Evolutionary conservation across 192 early-diverging fungal genomes (phyloP), one percentile per base, ranked within the genome.

Genomic region (Dissophora globulifera): DNA sequence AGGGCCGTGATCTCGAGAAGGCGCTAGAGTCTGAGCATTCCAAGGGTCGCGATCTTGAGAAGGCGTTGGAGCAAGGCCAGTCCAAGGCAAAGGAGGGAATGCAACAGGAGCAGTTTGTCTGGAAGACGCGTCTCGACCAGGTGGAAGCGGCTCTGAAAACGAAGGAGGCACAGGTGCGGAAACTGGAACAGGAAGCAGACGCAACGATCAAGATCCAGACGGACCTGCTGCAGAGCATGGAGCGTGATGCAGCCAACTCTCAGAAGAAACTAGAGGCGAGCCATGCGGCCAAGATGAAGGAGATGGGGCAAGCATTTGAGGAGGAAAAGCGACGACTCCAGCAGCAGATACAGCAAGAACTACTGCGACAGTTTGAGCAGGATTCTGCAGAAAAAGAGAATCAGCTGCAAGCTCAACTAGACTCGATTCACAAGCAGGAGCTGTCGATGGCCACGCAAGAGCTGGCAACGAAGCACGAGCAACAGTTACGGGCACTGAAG

Each of bases 161-260:
- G 6, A 66, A 76, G 40, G 63, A 76, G 30, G 64, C 58, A 13
- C 72, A 76, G 30, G 72, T 76, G 30, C 50, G 52, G 22, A 76
- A 57, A 30, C 46, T 76, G 30, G 72, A 76, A 30, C 72, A 76
- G 29, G 72, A 76, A 23, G 72, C 72, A 1, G 63, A 76, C 43
- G 72, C 72, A 1, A 76, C 72, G n/a, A 62, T 76, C 43, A 76
- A 76, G 64, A 66, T 76, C 19, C 72, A 76, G 58, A 76, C 49
- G 0, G 72, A 76, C 41, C 29, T 76, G 20, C 30, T 76, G 50
- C 72, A 76, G 43, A 76, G 72, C 25, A 76, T 76, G 72, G 72
- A 76, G 51, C 62, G 72, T n/a, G 72, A 76, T 43, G 64, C 72
- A 0, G 58, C 72, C 29, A 67, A 54, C 17, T 43, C 72, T 26